Evolutionary conservation across 129 eudicot genomes (phyloP).

Genomic region (Solidago caesia): DNA sequence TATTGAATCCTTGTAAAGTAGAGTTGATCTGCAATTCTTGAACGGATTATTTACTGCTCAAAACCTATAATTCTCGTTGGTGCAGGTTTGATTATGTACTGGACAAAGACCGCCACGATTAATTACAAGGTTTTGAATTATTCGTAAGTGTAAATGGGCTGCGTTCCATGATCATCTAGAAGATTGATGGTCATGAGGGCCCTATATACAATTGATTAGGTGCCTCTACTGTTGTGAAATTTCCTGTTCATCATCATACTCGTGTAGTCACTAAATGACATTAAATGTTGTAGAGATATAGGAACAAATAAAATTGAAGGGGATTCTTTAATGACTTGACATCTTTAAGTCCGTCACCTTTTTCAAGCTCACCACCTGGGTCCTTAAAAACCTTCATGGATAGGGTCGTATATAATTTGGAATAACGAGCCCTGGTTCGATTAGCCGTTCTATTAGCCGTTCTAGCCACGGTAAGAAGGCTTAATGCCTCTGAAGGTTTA

Average conservation of each 20-base stretch:
- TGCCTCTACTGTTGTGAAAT: background rate
- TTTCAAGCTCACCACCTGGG: no score
- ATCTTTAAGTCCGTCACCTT: no score
- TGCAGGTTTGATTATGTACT: background rate
- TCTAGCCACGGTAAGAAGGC: conserved; percentile 72
- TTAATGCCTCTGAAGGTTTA: conserved; percentile 68
- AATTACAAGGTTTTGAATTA: conserved; percentile 9
- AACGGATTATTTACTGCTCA: conserved; percentile 7
- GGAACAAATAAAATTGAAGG: no score
- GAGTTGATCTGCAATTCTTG: conserved; percentile 17
- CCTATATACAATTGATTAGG: conserved; percentile 10
- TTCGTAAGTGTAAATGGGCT: conserved; percentile 11
- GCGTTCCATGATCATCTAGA: conserved; percentile 26
- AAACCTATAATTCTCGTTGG: background rate
- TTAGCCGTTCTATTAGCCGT: conserved; percentile 55
- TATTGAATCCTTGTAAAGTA: conserved; percentile 41
- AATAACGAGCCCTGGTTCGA: conserved; percentile 78
- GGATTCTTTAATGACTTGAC: no score
- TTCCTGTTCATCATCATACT: no score
- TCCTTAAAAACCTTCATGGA: background rate
- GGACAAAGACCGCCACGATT: background rate
- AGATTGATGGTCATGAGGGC: conserved; percentile 13
- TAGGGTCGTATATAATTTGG: conserved; percentile 68
- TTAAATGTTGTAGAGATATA: no score
- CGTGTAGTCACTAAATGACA: no score